These are phyloP conservation scores for Ophiostoma novo-ulmi DNA, from an alignment of 2,329 filamentous ascomycete species.

Conservation along the genomic window DNA sequence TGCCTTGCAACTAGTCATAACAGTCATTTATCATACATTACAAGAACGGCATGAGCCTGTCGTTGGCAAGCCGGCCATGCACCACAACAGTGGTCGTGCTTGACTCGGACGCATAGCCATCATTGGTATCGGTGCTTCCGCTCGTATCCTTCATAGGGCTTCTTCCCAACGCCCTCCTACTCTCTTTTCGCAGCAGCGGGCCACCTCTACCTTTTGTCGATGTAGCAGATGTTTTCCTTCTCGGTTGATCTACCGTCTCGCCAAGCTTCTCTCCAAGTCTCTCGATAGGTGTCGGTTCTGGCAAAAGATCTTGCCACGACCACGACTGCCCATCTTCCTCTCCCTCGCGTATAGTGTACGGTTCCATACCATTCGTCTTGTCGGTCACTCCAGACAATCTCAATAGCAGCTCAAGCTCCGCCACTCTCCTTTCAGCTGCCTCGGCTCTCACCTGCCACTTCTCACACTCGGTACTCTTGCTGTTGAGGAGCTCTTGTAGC, in stretches of 20 bases:
- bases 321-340: slow-evolving; percentile 10
- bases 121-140: slow-evolving; percentile 13
- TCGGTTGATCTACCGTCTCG: too few species aligned
- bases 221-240: too few species aligned
- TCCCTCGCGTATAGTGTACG: not conserved
- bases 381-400: slow-evolving; percentile 24
- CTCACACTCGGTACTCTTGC: slow-evolving; percentile 39
- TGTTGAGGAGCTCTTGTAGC: slow-evolving; percentile 45
- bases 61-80: slow-evolving; percentile 16
- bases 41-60: slow-evolving; percentile 21
- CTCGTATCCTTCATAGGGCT: not conserved
- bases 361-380: not conserved
- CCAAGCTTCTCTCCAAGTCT: not conserved
- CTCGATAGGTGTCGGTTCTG: not conserved
- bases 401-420: slow-evolving; percentile 39
- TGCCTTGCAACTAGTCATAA: not conserved
- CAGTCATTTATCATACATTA: slow-evolving; percentile 3
- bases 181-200: not conserved
- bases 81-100: slow-evolving; percentile 21
- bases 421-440: slow-evolving; percentile 49
- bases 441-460: slow-evolving; percentile 54
- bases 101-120: slow-evolving; percentile 18
- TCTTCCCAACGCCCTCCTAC: not conserved
- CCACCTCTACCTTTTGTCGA: too few species aligned
- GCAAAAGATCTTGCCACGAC: slow-evolving; percentile 16